A percentile compares a stretch with the other conserved stretches of the same genome.
Evolutionary conservation across 768 basidiomycete species (phyloP).

Genomic region (Clitopilus passeckerianus): DNA sequence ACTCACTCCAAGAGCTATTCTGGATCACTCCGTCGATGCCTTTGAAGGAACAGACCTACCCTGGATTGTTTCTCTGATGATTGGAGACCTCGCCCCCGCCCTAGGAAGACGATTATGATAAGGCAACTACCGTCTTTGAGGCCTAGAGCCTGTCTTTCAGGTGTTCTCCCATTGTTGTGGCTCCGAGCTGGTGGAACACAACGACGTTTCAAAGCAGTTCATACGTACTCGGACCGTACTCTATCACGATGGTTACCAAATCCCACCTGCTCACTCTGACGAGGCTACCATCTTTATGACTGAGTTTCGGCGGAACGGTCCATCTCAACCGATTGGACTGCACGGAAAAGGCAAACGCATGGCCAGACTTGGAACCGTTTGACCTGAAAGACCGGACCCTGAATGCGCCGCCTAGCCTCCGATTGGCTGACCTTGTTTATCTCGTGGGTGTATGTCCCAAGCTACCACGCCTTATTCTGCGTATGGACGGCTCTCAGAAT

Average conservation of each 20-base stretch:
- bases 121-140: background rate
- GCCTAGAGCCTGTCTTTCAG: background rate
- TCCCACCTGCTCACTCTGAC: background rate
- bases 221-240: background rate
- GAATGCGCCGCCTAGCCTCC: background rate
- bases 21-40: background rate
- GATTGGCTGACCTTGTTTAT: background rate
- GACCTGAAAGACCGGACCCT: background rate
- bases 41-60: background rate
- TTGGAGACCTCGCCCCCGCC: background rate
- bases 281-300: background rate
- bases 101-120: background rate
- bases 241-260: background rate
- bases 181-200: background rate
- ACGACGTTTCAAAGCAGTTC: background rate
- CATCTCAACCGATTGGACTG: background rate
- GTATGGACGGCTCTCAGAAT: background rate
- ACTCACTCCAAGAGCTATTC: too few relatives aligned
- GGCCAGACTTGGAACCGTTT: background rate
- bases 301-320: background rate
- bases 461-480: background rate
- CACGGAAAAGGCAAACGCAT: background rate
- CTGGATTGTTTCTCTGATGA: background rate
- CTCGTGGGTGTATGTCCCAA: too few relatives aligned
- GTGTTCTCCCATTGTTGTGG: background rate